Percentiles rank a stretch among this genome's conserved stretches.
These are phyloP conservation scores for Botryotinia globosa DNA, from an alignment of 2,329 filamentous ascomycete species.

Conservation along the genomic window DNA sequence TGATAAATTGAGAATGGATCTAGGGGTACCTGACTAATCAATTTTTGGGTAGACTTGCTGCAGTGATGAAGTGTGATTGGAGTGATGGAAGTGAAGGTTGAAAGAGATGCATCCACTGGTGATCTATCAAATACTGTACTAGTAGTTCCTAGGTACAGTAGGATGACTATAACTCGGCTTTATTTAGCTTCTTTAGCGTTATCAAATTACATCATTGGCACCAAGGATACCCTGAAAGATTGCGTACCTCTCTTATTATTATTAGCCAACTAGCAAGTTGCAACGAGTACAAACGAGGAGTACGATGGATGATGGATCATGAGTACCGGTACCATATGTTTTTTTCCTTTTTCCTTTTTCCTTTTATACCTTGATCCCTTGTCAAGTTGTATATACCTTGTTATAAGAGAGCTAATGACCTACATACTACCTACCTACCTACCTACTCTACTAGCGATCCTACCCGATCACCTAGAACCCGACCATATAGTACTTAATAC, in stretches of 20 bases:
- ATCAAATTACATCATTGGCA: conserved; percentile 14
- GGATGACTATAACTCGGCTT: background rate
- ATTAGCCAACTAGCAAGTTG: background rate
- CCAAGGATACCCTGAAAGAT: background rate
- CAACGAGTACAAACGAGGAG: background rate
- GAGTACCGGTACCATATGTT: background rate
- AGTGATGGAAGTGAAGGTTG: background rate
- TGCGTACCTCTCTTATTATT: background rate
- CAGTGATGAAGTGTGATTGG: background rate
- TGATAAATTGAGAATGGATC: background rate
- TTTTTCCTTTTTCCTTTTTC: background rate
- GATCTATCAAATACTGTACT: background rate
- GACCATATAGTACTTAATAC: background rate
- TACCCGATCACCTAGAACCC: background rate
- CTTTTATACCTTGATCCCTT: background rate
- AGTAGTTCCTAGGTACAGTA: no score
- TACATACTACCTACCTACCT: no score
- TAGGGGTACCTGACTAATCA: background rate
- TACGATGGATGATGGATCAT: background rate
- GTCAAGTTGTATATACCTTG: no score
- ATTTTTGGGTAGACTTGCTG: background rate
- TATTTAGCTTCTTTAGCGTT: background rate
- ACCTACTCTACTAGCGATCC: no score
- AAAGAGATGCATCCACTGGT: background rate
- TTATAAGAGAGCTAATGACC: background rate